phyloP scores from a whole-genome alignment of 202 grass and related monocot genomes.

The Saccharum hybrid region DNA sequence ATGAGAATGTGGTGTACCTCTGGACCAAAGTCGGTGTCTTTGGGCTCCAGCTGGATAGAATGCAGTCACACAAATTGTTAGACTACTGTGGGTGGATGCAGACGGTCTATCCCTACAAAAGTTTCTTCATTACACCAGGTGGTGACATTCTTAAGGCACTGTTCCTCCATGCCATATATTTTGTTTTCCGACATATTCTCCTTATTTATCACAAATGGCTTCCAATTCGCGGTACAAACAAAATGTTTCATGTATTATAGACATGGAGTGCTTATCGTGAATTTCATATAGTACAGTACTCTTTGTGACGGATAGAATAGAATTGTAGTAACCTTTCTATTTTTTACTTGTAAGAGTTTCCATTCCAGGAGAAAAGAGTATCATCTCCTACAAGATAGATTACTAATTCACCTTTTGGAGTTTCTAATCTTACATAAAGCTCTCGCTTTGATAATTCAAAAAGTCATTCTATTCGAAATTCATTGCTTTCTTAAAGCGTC shows the following conservation, averaged over 20 bases:
- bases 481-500: no score
- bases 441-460: neutral
- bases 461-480: no score
- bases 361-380: neutral
- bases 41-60: neutral
- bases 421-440: neutral
- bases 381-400: neutral
- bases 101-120: constrained; percentile 7
- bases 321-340: neutral
- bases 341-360: neutral
- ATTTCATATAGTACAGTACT: no score
- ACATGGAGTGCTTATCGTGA: neutral
- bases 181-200: neutral
- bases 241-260: neutral
- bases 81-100: neutral
- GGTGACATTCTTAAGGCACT: neutral
- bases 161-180: neutral
- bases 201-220: neutral
- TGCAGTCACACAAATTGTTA: neutral
- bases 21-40: neutral
- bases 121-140: constrained; percentile 23
- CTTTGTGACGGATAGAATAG: neutral
- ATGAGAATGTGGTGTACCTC: neutral
- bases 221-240: neutral
- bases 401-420: neutral